Evolutionary conservation across 2,329 filamentous ascomycete species (phyloP).

Genomic region (Ascosphaera aggregata): DNA sequence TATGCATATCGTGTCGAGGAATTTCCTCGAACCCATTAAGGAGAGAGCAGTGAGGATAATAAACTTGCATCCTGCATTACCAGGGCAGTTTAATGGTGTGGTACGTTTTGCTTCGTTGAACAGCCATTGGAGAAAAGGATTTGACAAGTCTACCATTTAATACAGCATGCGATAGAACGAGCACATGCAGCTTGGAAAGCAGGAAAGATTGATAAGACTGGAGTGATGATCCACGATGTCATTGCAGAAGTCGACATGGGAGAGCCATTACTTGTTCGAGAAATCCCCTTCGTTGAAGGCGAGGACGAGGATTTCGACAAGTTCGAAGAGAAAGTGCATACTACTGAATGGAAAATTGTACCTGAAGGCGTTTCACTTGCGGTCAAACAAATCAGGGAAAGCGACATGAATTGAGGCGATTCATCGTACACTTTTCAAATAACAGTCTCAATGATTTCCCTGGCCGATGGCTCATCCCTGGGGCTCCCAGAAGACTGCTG

Average conservation of each 20-base stretch:
- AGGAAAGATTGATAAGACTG: constrained; percentile 43
- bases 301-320: constrained; percentile 39
- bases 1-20: constrained; percentile 57
- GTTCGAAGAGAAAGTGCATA: constrained; percentile 51
- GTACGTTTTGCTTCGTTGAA: constrained; percentile 11
- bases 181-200: constrained; percentile 51
- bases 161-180: constrained; percentile 44
- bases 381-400: constrained; percentile 12
- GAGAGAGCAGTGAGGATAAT: constrained; percentile 43
- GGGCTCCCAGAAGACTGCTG: too few relatives aligned
- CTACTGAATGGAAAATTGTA: constrained; percentile 53
- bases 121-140: neutral
- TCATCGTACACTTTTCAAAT: too few relatives aligned
- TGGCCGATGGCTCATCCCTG: too few relatives aligned
- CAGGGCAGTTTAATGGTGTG: constrained; percentile 53
- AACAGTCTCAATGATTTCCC: too few relatives aligned
- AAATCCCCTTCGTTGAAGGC: constrained; percentile 39
- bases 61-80: constrained; percentile 58
- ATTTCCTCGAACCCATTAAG: constrained; percentile 46
- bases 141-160: neutral
- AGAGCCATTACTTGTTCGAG: constrained; percentile 42
- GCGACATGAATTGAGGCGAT: neutral
- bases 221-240: constrained; percentile 80
- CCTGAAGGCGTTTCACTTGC: constrained; percentile 38
- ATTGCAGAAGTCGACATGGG: constrained; percentile 61